Evolutionary conservation across 768 basidiomycete species (phyloP).

Genomic region (Rickenella mellea): DNA sequence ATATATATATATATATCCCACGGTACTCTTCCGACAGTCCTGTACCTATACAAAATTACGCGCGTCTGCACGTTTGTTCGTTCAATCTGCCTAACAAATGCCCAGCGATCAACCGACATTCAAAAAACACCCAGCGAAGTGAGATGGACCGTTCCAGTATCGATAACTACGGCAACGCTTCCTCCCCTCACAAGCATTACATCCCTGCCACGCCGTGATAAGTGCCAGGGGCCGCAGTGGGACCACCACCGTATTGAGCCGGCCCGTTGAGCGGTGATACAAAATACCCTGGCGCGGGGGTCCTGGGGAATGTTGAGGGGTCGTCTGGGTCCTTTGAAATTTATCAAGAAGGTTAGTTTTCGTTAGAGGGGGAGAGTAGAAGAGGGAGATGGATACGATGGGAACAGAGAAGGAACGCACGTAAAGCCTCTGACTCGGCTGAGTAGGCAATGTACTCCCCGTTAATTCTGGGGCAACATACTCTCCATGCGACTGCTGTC

Average conservation of each 20-base stretch:
- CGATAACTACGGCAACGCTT: no score
- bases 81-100: no score
- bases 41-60: no score
- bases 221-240: background rate
- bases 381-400: background rate
- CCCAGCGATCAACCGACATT: no score
- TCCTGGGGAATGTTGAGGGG: constrained; percentile 25
- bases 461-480: constrained; percentile 4
- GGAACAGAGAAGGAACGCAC: constrained; percentile 12
- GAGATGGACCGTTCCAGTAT: no score
- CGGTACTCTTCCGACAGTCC: no score
- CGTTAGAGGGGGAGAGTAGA: background rate
- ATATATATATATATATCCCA: no score
- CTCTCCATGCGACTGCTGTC: background rate
- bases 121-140: no score
- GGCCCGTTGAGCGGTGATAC: background rate
- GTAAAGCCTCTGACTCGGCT: constrained; percentile 18
- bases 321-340: constrained; percentile 24
- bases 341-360: constrained; percentile 2
- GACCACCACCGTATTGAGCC: background rate
- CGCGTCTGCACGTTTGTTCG: no score
- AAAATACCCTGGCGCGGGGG: constrained; percentile 7
- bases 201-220: background rate
- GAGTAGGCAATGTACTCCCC: constrained; percentile 7
- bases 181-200: no score